phyloP scores from a whole-genome alignment of 2,329 filamentous ascomycete species.

The Fusarium dimerum region DNA sequence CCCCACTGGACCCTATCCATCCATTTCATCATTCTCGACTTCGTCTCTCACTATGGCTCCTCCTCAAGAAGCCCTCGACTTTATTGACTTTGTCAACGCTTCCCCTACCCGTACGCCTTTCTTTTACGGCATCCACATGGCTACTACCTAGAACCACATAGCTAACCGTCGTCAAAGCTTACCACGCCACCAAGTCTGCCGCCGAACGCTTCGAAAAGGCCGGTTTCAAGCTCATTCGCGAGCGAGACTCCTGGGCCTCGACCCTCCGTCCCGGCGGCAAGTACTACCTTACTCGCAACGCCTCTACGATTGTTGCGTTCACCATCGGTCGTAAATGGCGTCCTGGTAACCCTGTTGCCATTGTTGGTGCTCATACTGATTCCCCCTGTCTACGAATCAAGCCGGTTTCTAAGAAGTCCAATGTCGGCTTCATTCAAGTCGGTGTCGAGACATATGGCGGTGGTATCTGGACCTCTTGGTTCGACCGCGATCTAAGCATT shows the following conservation, averaged over 20 bases:
- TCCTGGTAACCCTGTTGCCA: conserved; percentile 85
- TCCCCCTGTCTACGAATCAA: conserved; percentile 91
- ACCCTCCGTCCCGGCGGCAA: conserved; percentile 83
- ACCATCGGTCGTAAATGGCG: conserved; percentile 89
- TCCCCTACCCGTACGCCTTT: conserved; percentile 79
- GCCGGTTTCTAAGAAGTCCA: conserved; percentile 86
- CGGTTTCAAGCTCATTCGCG: conserved; percentile 85
- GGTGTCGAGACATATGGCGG: conserved; percentile 97
- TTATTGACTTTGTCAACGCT: conserved; percentile 89
- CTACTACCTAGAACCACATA: background rate
- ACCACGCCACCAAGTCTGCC: conserved; percentile 85
- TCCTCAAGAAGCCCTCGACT: conserved; percentile 69
- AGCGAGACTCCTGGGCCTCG: conserved; percentile 85
- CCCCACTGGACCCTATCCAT: conserved; percentile 1
- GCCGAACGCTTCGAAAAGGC: conserved; percentile 75
- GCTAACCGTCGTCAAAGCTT: conserved; percentile 59
- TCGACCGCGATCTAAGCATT: conserved; percentile 89
- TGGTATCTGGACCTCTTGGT: conserved; percentile 98
- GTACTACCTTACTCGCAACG: conserved; percentile 95
- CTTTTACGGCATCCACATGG: background rate
- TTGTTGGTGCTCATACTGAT: conserved; percentile 96
- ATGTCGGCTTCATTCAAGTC: conserved; percentile 87
- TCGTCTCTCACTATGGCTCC: conserved; percentile 49
- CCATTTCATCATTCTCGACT: conserved; percentile 29
- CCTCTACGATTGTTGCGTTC: conserved; percentile 89